Base-by-base conservation (phyloP, 2,329 filamentous ascomycete genomes). In the Paecilomyces sp. region DNA sequence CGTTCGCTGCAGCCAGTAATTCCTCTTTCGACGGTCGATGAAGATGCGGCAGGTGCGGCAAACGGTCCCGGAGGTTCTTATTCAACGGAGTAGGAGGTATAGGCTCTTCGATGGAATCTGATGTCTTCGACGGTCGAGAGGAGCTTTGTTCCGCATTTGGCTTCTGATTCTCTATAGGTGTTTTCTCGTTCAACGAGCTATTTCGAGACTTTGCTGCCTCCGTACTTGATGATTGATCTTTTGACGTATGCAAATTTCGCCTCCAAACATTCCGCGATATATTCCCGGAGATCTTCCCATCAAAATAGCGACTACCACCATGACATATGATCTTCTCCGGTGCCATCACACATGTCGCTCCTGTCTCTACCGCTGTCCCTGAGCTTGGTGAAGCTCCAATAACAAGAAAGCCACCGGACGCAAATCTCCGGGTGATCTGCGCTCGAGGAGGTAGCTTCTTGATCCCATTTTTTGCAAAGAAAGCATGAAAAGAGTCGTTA, bases 1-100 rank as follows among this genome's bases (percentile, higher is more conserved):
- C 92, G 24, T 87, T 97, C 36, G 94, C 92, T 3, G 94, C 93
- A 22, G 90, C 89, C 36, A 99, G 81, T 30, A 99, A 82, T 74
- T 99, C 94, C 72, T 97, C 92, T 71, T 96, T 97, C 7, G 88
- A 93, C 4, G 94, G 93, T 22, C 92, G 84, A 77, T 97, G 84
- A 41, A 87, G 73, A 63, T 86, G 91, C n/a, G 88, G 85, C 73
- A 92, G 85, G 67, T 90, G 88, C 25, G 87, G 84, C 59, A 88
- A 75, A 62, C 83, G 82, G 66, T 87, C 79, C 62, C 85, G 80
- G 30, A 88, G 72, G 61, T 81, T 76, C 52, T 68, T 70, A 61
- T 69, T 70, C 5, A 65, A 61, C 36, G 63, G 55, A 41, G 60
- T 58, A n/a, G 58, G 57, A 15, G 58, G 57, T 22, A 64, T 63